Evolutionary conservation across 305 asterid genomes (phyloP).

Genomic region (Rubia balearica): DNA sequence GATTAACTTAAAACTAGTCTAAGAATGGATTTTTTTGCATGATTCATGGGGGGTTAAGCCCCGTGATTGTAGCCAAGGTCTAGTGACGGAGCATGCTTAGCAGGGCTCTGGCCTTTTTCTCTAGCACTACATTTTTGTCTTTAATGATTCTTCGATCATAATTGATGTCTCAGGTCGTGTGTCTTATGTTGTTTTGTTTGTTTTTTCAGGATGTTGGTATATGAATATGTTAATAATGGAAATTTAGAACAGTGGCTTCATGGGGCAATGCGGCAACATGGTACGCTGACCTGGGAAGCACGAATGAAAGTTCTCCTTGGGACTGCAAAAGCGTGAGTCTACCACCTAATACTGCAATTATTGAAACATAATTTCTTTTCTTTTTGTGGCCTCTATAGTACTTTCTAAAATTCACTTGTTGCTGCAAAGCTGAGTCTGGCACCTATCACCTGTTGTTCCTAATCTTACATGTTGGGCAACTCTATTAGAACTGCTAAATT

Average conservation of each 20-base stretch:
- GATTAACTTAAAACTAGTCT: background rate
- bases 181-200: slow-evolving; percentile 13
- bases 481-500: background rate
- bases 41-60: background rate
- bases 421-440: background rate
- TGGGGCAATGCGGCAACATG: slow-evolving; percentile 81
- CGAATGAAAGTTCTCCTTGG: slow-evolving; percentile 94
- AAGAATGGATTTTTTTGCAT: background rate
- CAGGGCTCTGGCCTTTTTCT: background rate
- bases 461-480: background rate
- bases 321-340: slow-evolving; percentile 93
- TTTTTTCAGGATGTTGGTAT: slow-evolving; percentile 75
- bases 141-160: background rate
- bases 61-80: slow-evolving; percentile 11
- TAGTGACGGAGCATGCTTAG: slow-evolving; percentile 4
- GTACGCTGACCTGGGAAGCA: slow-evolving; percentile 88
- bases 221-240: slow-evolving; percentile 91
- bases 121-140: background rate
- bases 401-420: background rate
- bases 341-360: slow-evolving; percentile 13
- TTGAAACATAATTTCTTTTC: background rate
- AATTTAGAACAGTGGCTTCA: slow-evolving; percentile 98
- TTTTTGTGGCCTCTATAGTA: slow-evolving; percentile 1
- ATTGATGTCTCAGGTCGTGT: background rate
- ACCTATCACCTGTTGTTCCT: background rate